phyloP scores from a whole-genome alignment of 495 filamentous ascomycete genomes.

The Penicillium manginii region DNA sequence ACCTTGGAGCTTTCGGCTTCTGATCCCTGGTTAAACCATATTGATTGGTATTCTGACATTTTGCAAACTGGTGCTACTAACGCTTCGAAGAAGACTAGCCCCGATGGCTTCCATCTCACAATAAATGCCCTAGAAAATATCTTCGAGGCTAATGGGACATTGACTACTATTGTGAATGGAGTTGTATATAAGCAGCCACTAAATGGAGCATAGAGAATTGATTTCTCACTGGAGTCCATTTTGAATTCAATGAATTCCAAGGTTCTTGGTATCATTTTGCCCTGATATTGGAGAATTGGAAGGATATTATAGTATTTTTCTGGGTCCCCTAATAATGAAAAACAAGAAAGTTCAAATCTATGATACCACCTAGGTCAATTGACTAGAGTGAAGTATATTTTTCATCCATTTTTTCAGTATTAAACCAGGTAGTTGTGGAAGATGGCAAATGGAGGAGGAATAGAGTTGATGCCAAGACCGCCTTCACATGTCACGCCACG shows the following conservation, averaged over 20 bases:
- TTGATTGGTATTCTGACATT: constrained; percentile 12
- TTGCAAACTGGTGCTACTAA: neutral
- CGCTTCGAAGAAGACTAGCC: constrained; percentile 5
- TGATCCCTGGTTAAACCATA: constrained; percentile 6
- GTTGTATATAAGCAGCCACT: constrained; percentile 7
- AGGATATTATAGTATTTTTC: too few relatives aligned
- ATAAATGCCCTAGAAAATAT: constrained; percentile 5
- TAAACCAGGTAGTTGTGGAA: too few relatives aligned
- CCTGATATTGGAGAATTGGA: too few relatives aligned
- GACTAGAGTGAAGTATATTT: too few relatives aligned
- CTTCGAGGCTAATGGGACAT: constrained; percentile 13
- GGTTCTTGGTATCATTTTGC: too few relatives aligned
- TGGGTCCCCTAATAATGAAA: too few relatives aligned
- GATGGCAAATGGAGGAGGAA: neutral
- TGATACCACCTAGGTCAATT: too few relatives aligned
- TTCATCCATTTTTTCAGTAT: too few relatives aligned
- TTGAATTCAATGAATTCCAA: too few relatives aligned
- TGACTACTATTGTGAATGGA: constrained; percentile 11
- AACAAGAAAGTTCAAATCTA: too few relatives aligned
- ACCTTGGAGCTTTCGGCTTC: neutral
- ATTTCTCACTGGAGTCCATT: neutral
- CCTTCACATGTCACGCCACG: constrained; percentile 49
- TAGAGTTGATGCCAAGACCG: constrained; percentile 4
- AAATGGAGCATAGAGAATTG: neutral
- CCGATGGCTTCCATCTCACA: constrained; percentile 9